Base-by-base conservation (phyloP, 495 filamentous ascomycete species). In the Elasticomyces elasticus region DNA sequence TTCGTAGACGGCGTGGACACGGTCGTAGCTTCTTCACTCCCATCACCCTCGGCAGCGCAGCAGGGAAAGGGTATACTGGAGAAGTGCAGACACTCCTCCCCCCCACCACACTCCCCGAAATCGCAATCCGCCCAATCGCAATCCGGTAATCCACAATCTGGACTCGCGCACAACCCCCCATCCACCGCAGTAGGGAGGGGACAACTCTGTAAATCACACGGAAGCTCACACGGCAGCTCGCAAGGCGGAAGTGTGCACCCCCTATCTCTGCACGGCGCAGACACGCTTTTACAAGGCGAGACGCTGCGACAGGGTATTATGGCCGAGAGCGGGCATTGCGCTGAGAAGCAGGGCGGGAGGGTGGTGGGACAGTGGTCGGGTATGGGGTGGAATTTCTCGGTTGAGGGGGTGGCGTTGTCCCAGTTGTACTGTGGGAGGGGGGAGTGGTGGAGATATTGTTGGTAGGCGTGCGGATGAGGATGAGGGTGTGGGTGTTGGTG, bases 281-380 rank as follows among this genome's bases (percentile, higher is more conserved):
- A 55, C n/a, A n/a, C n/a, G n/a, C n/a, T n/a, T 17, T 35, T 27
- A 37, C 53, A 55, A n/a, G 53, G 53, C 17, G 53, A 43, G 43
- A 31, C 27, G 30, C 53, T 43, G 2, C 37, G 51, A 31, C 53
- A 55, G 13, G 53, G 53, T 12, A 55, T 28, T 10, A 19, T 10
- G 12, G 10, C 28, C 24, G 9, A 11, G 17, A 27, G 35, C 12
- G 5, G 11, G 53, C 53, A 55, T 11, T 49, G 28, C 5, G 53
- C 13, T 25, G 50, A 49, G 44, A 55, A 55, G 44, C 53, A 55
- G 1, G 53, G 53, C 11, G 33, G 43, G 25, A 31, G 20, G 35
- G 11, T 9, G n/a, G n/a, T n/a, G n/a, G n/a, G n/a, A 37, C 38
- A 42, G 33, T 41, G 17, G 49, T 20, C 24, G 38, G 17, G 2